A percentile compares a stretch with the other conserved stretches of the same genome.
Evolutionary conservation across 768 basidiomycete species (phyloP).

Genomic region (Leccinum boreale): DNA sequence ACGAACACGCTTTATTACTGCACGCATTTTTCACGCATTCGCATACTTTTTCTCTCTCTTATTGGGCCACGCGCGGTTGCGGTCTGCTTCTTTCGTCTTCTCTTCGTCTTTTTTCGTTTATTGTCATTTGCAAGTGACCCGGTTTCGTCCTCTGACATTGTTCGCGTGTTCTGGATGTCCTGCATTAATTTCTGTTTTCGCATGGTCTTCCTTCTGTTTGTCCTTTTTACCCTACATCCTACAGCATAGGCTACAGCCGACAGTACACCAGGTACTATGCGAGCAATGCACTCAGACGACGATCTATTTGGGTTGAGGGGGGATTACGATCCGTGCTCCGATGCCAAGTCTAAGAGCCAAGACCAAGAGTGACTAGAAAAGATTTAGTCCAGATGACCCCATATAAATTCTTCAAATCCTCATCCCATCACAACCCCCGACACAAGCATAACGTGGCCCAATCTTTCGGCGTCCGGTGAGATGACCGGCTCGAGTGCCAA

Average conservation of each 20-base stretch:
- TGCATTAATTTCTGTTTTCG: constrained; percentile 30
- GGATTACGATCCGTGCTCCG: too few species aligned
- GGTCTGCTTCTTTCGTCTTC: neutral
- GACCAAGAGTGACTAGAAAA: too few species aligned
- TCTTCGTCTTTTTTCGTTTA: neutral
- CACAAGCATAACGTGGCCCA: neutral
- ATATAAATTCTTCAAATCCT: too few species aligned
- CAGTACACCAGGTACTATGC: constrained; percentile 21
- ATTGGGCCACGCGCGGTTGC: constrained; percentile 14
- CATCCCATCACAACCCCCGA: neutral
- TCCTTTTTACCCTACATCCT: constrained; percentile 11
- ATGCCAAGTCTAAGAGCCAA: too few species aligned
- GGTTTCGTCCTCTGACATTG: constrained; percentile 24
- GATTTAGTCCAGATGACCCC: too few species aligned
- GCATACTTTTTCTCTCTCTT: constrained; percentile 8
- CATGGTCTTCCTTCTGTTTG: constrained; percentile 19
- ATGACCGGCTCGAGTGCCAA: constrained; percentile 9
- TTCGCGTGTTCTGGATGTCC: constrained; percentile 26
- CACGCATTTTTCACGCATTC: constrained; percentile 16
- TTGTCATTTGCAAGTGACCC: constrained; percentile 7
- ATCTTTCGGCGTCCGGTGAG: neutral
- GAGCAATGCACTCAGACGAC: constrained; percentile 22
- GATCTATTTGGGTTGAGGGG: neutral
- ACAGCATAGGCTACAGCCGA: constrained; percentile 25
- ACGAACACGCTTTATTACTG: constrained; percentile 3